Evolutionary conservation across 257 asterid species (phyloP), one percentile per base, ranked within the genome.

Genomic region (Gynochthodes officinalis): DNA sequence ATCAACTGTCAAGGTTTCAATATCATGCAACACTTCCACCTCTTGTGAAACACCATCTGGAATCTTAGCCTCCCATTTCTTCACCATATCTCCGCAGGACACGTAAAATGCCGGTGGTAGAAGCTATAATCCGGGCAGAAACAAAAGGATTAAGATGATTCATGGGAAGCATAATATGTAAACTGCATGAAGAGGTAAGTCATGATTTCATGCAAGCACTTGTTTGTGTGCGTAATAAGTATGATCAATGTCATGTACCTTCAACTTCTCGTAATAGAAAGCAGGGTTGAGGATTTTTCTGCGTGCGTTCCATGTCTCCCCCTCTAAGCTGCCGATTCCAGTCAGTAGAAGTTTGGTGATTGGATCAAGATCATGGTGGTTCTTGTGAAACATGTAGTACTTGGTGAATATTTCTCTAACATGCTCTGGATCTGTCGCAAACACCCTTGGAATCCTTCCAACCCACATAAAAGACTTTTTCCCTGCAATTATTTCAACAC

Each of bases 251-350:
- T 15, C 35, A 87, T 3, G 25, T 35, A 62, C 93, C 92, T 84
- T 86, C 5, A 89, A 75, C 43, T 86, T 89, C 65, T 86, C 86
- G 0, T 67, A 9, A 49, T 85, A 72, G 80, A 89, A 89, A 2
- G 90, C 95, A 0, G 88, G 83, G 50, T 74, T 83, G 48, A 89
- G 58, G 42, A 86, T 81, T 42, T 75, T 85, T 49, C 95, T 63
- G 35, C 87, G 90, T 57, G 76, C 77, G 37, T 83, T 81, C 95
- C 92, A 89, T 44, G 83, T 73, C 1, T 83, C 67, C 19, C 75
- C 92, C 28, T 89, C 92, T 28, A 82, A 77, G 44, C 74, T 72
- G 2, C 80, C 42, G 25, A 89, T 4, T 35, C 96, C 96, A 57
- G 78, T 54, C 66, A 71, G 25, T 3, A 71, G 65, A 14, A 54